Base-by-base conservation (phyloP, 148 eudicot genomes). In the Pouteria glomerata region DNA sequence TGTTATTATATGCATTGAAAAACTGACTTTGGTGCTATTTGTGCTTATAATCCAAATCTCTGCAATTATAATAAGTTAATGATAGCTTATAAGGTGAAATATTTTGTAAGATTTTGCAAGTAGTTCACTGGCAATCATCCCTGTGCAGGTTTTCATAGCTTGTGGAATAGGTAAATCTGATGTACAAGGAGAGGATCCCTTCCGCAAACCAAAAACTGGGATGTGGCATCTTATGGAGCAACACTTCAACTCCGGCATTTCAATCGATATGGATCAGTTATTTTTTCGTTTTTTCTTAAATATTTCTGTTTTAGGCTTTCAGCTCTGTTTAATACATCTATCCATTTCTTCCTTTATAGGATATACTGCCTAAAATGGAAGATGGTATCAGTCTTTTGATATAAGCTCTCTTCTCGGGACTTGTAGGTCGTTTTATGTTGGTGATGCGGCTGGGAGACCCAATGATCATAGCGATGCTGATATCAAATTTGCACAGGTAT, bases 161-260 rank as follows among this genome's bases (percentile, higher is more conserved):
- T 94, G 98, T 83, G 97, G 98, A 19, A 77, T 85, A 74, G 88
- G 86, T 75, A 82, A 73, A 78, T 71, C 76, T 45, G 75, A 75
- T 70, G 83, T 77, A 48, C 47, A 78, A 69, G 76, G 51, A 14
- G 80, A 73, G 66, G 98, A 94, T 42, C 85, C 85, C 70, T 94
- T 78, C 63, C 95, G 97, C 66, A 94, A 94, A 73, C 98, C 98
- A 19, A 79, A 81, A 76, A 80, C 90, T 78, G 98, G 98, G 82
- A 91, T 94, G 98, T 94, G 98, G 98, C 85, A 80, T 65, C 83
- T 89, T 16, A 85, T 94, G 96, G 96, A 89, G 68, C 79, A 87
- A 23, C 80, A 89, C 61, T 93, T 93, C 76, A 94, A 93, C 75
- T 93, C 98, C 70, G 97, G 95, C 70, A 87, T 93, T 58, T 31